Evolutionary conservation across 140 eudicot genomes (phyloP).

Genomic region (Erigeron philadelphicus): DNA sequence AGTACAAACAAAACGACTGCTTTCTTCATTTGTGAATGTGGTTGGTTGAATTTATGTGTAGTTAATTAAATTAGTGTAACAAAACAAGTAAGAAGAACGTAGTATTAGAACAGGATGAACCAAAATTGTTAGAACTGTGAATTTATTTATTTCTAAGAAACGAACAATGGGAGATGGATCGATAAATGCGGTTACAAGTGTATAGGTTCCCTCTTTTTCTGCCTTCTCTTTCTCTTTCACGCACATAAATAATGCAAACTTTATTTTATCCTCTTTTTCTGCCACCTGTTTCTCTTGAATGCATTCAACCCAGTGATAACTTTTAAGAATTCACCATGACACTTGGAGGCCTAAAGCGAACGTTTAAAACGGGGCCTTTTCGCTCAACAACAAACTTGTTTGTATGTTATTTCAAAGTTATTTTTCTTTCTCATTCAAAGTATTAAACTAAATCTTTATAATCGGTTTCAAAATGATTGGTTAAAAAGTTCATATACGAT

Average conservation of each 20-base stretch:
- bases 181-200: conserved; percentile 22
- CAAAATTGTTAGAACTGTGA: background rate
- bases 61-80: background rate
- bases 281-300: background rate
- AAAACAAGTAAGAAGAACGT: background rate
- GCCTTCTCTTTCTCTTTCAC: background rate
- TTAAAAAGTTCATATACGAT: too few species aligned
- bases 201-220: conserved; percentile 1
- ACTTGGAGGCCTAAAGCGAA: too few species aligned
- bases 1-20: conserved; percentile 21
- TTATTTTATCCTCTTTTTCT: background rate
- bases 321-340: too few species aligned
- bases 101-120: background rate
- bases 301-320: too few species aligned
- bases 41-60: background rate
- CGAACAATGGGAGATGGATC: conserved; percentile 28
- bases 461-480: too few species aligned
- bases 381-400: too few species aligned
- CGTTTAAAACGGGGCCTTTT: too few species aligned
- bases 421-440: too few species aligned
- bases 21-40: conserved; percentile 21
- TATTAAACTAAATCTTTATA: too few species aligned
- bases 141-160: conserved; percentile 22
- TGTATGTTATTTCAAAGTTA: too few species aligned
- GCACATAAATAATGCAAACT: background rate